phyloP scores from a whole-genome alignment of 2,329 filamentous ascomycete genomes.

The Neopestalotiopsis sp. region DNA sequence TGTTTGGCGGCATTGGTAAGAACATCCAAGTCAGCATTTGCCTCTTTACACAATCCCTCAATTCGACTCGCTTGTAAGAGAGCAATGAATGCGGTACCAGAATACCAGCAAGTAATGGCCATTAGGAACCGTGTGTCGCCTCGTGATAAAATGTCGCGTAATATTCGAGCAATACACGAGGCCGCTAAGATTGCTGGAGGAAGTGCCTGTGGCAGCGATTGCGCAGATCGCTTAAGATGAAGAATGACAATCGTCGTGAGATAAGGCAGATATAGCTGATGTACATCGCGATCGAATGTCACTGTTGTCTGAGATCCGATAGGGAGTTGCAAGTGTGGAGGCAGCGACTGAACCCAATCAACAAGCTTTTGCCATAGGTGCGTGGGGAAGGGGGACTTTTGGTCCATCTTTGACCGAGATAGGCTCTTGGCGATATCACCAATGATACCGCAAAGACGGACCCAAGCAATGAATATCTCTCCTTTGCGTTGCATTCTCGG shows the following conservation, averaged over 20 bases:
- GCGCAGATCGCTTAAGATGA: conserved; percentile 39
- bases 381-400: conserved; percentile 26
- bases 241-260: conserved; percentile 46
- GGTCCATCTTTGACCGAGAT: conserved; percentile 28
- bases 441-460: conserved; percentile 44
- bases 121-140: conserved; percentile 45
- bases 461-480: conserved; percentile 47
- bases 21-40: conserved; percentile 39
- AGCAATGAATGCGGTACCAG: conserved; percentile 45
- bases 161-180: conserved; percentile 42
- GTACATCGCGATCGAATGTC: conserved; percentile 44
- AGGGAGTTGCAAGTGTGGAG: conserved; percentile 38
- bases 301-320: conserved; percentile 34
- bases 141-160: conserved; percentile 43
- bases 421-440: conserved; percentile 44
- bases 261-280: conserved; percentile 47
- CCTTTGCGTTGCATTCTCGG: conserved; percentile 37
- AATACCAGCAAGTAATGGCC: conserved; percentile 49
- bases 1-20: conserved; percentile 38
- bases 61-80: conserved; percentile 43
- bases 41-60: conserved; percentile 34
- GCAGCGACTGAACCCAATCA: conserved; percentile 40
- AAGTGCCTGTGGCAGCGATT: conserved; percentile 41
- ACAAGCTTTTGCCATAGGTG: conserved; percentile 39
- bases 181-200: conserved; percentile 43